Evolutionary conservation across 768 basidiomycete genomes (phyloP).

Genomic region (Chlorophyllum brunneum): DNA sequence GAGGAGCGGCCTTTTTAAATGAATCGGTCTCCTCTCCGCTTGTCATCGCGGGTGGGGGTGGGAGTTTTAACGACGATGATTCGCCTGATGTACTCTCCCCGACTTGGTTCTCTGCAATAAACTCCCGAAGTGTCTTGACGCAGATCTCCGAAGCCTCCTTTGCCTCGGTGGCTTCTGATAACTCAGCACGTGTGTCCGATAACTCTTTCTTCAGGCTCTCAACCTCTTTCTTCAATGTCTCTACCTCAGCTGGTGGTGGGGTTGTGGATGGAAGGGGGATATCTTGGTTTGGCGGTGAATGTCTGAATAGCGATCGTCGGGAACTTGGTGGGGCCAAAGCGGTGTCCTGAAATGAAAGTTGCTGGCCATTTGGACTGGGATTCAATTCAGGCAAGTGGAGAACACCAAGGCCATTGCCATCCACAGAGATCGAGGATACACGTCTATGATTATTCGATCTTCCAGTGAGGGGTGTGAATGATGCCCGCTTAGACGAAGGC

Average conservation of each 20-base stretch:
- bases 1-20: conserved; percentile 25
- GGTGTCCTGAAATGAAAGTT: conserved; percentile 21
- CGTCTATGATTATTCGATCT: conserved; percentile 55
- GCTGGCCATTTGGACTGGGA: conserved; percentile 31
- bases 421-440: conserved; percentile 71
- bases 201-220: conserved; percentile 59
- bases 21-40: conserved; percentile 36
- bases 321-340: conserved; percentile 22
- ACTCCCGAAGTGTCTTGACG: conserved; percentile 76
- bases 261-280: conserved; percentile 43
- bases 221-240: conserved; percentile 51
- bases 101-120: conserved; percentile 71
- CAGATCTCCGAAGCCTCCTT: conserved; percentile 85
- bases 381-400: conserved; percentile 25
- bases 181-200: conserved; percentile 15
- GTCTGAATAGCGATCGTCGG: conserved; percentile 48
- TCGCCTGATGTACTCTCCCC: no score
- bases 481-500: conserved; percentile 62
- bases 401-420: conserved; percentile 32
- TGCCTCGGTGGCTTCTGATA: conserved; percentile 78
- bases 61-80: conserved; percentile 32
- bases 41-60: conserved; percentile 37
- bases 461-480: conserved; percentile 71
- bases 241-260: conserved; percentile 52
- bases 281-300: conserved; percentile 40